Evolutionary conservation across 2,329 filamentous ascomycete genomes (phyloP).

Genomic region (Aspergillus glaucus): DNA sequence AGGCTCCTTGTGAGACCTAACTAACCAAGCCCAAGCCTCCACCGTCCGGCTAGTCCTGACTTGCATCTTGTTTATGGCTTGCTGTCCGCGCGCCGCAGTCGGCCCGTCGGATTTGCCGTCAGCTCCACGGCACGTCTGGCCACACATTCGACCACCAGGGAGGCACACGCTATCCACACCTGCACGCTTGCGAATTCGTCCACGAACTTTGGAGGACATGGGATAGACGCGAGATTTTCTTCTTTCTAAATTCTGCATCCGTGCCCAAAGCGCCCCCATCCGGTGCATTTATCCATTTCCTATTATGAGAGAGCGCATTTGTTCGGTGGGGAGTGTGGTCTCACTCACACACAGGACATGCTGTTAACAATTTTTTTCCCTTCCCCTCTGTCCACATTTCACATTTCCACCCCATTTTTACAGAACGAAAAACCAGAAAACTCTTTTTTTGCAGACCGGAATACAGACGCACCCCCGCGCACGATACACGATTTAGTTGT

Average conservation of each 20-base stretch:
- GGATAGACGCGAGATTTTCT: neutral
- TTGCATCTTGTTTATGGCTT: slow-evolving; percentile 17
- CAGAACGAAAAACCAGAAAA: too few relatives aligned
- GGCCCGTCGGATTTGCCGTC: slow-evolving; percentile 19
- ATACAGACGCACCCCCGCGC: too few relatives aligned
- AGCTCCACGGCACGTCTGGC: slow-evolving; percentile 14
- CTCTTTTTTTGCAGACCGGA: too few relatives aligned
- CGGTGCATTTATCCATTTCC: neutral
- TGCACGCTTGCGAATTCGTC: slow-evolving; percentile 16
- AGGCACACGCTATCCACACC: slow-evolving; percentile 12
- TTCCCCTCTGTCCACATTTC: too few relatives aligned
- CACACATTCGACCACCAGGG: slow-evolving; percentile 4
- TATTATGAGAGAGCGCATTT: neutral
- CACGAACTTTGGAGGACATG: slow-evolving; percentile 1
- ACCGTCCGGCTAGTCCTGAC: slow-evolving; percentile 8
- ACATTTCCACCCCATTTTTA: too few relatives aligned
- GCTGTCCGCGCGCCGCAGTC: slow-evolving; percentile 17
- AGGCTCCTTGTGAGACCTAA: slow-evolving; percentile 5
- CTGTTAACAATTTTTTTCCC: neutral
- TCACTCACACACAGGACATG: neutral
- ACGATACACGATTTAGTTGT: too few relatives aligned
- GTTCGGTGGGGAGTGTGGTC: neutral
- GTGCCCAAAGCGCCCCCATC: slow-evolving; percentile 3
- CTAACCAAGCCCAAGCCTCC: slow-evolving; percentile 4
- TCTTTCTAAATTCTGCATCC: slow-evolving; percentile 6